Conservation (phyloP, 2,329 filamentous ascomycete species). For the Aspergillus quadrilineatus region DNA sequence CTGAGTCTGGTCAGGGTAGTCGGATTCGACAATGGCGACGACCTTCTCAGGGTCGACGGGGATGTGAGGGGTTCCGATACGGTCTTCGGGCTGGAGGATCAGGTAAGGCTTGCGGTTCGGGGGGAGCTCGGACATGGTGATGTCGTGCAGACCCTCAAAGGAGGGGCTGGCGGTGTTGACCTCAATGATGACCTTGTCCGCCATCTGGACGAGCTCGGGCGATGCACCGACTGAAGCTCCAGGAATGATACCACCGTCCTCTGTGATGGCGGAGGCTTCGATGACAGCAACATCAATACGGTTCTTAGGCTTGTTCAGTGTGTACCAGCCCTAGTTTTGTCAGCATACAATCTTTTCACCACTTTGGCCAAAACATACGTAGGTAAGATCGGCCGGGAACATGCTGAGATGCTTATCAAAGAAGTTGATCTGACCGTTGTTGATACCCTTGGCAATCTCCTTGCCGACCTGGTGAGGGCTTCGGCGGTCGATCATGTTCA, state of each 20-base stretch:
- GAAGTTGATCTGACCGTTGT: slow-evolving; percentile 83
- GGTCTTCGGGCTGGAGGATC: slow-evolving; percentile 80
- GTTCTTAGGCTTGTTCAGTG: slow-evolving; percentile 71
- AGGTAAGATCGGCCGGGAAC: slow-evolving; percentile 85
- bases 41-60: slow-evolving; percentile 82
- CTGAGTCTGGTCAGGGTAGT: slow-evolving; percentile 74
- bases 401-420: slow-evolving; percentile 93
- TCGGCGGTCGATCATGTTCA: slow-evolving; percentile 87
- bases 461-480: slow-evolving; percentile 88
- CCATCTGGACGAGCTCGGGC: slow-evolving; percentile 84
- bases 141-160: slow-evolving; percentile 87
- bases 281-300: slow-evolving; percentile 80
- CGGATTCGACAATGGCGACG: slow-evolving; percentile 78
- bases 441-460: slow-evolving; percentile 85
- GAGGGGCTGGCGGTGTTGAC: slow-evolving; percentile 83
- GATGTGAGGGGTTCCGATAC: slow-evolving; percentile 79
- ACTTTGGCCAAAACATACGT: slow-evolving; percentile 48
- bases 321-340: slow-evolving; percentile 68
- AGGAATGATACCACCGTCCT: slow-evolving; percentile 84
- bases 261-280: slow-evolving; percentile 81
- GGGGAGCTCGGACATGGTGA: slow-evolving; percentile 82
- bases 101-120: slow-evolving; percentile 80
- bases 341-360: neutral
- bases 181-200: slow-evolving; percentile 89
- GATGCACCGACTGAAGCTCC: slow-evolving; percentile 83